Conservation (phyloP, 1,284 basidiomycete genomes). For the Tilletia walkeri region DNA sequence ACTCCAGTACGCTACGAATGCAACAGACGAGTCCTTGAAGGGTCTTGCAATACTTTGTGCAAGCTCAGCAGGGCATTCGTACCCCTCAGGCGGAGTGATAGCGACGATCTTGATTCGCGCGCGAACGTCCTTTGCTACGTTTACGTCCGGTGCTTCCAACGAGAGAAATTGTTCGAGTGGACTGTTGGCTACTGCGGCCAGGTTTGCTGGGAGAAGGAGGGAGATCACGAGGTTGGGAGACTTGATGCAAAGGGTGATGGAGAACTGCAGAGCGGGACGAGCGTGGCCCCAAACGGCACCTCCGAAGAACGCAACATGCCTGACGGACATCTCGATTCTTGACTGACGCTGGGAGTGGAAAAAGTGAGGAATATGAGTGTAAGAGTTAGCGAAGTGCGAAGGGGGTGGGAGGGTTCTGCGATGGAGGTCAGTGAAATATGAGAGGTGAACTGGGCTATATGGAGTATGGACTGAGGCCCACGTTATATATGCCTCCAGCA, state of each 20-base stretch:
- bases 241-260: neutral
- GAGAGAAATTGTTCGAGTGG: neutral
- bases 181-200: neutral
- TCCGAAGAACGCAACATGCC: neutral
- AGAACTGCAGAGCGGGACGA: neutral
- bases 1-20: neutral
- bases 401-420: too few species aligned
- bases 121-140: neutral
- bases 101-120: neutral
- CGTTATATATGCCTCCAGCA: too few species aligned
- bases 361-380: too few species aligned
- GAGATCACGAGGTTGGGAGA: conserved; percentile 6
- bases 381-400: too few species aligned
- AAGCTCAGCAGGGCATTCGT: neutral
- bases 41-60: neutral
- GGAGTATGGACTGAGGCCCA: too few species aligned
- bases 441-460: too few species aligned
- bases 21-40: neutral
- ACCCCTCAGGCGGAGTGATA: neutral
- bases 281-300: neutral
- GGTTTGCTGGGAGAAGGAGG: neutral
- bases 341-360: too few species aligned
- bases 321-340: neutral
- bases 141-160: neutral
- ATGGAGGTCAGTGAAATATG: too few species aligned